These are phyloP conservation scores for Pseudopithomyces chartarum DNA, from an alignment of 2,329 filamentous ascomycete genomes.

Conservation along the genomic window DNA sequence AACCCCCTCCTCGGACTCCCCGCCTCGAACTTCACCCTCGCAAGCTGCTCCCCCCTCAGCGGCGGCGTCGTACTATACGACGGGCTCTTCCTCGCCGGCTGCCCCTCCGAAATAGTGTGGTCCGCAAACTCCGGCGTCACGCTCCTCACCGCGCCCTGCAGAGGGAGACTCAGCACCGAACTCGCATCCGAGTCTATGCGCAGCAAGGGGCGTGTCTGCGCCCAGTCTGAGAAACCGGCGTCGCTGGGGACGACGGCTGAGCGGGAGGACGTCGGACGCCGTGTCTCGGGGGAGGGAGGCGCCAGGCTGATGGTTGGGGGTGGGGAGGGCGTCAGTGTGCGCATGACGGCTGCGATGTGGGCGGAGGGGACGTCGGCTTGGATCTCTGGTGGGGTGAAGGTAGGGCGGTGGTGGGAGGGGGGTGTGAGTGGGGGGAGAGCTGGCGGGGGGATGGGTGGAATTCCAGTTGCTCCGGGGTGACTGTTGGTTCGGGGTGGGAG, in stretches of 20 bases:
- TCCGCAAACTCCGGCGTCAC: constrained; percentile 21
- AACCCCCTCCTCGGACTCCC: constrained; percentile 3
- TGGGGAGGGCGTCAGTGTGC: constrained; percentile 7
- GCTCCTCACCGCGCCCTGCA: constrained; percentile 20
- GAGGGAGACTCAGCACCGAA: constrained; percentile 28
- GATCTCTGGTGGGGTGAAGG: constrained; percentile 1
- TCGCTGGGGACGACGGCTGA: constrained; percentile 5
- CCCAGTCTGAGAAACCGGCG: constrained; percentile 1
- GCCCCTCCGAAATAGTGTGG: constrained; percentile 14
- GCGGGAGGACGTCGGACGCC: constrained; percentile 11
- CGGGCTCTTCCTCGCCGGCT: too few species aligned
- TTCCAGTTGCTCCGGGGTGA: constrained; percentile 6
- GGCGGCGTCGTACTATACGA: not conserved
- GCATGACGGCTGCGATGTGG: constrained; percentile 13
- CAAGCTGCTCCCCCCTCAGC: constrained; percentile 2
- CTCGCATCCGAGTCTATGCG: constrained; percentile 20
- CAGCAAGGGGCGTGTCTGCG: constrained; percentile 10
- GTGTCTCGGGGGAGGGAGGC: not conserved
- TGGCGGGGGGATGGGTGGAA: constrained; percentile 23
- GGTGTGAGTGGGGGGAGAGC: constrained; percentile 2
- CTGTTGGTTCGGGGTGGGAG: constrained; percentile 7
- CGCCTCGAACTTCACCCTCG: constrained; percentile 20
- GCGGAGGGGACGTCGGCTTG: constrained; percentile 13
- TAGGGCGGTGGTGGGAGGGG: not conserved
- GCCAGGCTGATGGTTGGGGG: not conserved